These are phyloP conservation scores for Platanthera zijinensis DNA, from an alignment of 106 monocot species.

Conservation along the genomic window DNA sequence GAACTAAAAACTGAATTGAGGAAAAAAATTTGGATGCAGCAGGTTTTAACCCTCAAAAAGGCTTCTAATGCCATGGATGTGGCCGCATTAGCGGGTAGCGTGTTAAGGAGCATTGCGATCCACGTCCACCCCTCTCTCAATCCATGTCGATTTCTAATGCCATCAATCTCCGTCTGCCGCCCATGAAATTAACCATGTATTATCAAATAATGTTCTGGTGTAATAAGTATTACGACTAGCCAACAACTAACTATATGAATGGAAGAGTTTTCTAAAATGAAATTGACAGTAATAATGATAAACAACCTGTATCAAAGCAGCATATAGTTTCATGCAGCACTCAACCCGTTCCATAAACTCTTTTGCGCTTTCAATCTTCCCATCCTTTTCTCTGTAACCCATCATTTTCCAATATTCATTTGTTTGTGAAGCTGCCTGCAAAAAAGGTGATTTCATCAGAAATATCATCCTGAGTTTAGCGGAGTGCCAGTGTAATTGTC, in stretches of 20 bases:
- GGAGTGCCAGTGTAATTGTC: too few species aligned
- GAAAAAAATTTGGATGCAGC: background rate
- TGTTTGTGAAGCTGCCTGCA: conserved; percentile 23
- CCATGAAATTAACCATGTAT: background rate
- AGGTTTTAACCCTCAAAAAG: conserved; percentile 55
- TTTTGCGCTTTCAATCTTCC: conserved; percentile 52
- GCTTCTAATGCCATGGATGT: conserved; percentile 66
- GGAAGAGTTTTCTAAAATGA: background rate
- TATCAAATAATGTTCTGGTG: background rate
- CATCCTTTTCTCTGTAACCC: conserved; percentile 72
- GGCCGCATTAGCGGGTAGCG: conserved; percentile 44
- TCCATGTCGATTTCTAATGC: conserved; percentile 57
- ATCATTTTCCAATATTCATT: conserved; percentile 70
- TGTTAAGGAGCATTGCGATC: conserved; percentile 81
- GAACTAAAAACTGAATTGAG: background rate
- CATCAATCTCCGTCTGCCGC: conserved; percentile 62
- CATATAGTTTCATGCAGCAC: conserved; percentile 73
- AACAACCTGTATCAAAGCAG: conserved; percentile 73
- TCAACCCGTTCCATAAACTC: conserved; percentile 48
- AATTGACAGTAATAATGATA: background rate
- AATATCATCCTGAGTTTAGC: background rate
- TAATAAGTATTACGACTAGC: background rate
- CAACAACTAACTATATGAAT: background rate
- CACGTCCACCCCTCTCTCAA: conserved; percentile 87
- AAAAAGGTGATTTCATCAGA: background rate